Conservation (phyloP, 495 filamentous ascomycete genomes). For the Penicillium samsonianum region DNA sequence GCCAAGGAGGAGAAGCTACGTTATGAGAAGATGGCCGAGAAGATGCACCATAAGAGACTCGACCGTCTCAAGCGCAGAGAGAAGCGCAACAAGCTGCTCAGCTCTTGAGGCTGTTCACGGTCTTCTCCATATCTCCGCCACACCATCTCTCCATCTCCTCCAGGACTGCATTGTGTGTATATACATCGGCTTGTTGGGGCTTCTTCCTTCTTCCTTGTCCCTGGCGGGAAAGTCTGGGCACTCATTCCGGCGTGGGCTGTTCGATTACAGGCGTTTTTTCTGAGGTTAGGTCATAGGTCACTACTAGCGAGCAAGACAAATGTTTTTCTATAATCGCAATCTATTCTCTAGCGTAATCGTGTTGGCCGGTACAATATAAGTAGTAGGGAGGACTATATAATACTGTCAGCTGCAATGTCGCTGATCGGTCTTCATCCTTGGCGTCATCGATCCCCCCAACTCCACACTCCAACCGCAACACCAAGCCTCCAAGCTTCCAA, state of each 20-base stretch:
- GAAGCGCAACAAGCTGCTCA: slow-evolving; percentile 96
- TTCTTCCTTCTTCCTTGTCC: neutral
- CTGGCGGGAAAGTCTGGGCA: slow-evolving; percentile 4
- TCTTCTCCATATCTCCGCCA: slow-evolving; percentile 9
- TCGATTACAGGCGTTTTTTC: slow-evolving; percentile 24
- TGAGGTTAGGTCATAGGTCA: slow-evolving; percentile 14
- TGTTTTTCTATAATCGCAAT: slow-evolving; percentile 9
- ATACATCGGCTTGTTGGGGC: slow-evolving; percentile 9
- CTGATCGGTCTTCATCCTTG: slow-evolving; percentile 6
- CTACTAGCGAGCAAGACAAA: slow-evolving; percentile 14
- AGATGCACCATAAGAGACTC: slow-evolving; percentile 94
- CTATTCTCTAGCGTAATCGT: neutral
- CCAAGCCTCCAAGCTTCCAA: neutral
- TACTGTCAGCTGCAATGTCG: neutral
- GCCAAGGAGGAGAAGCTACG: slow-evolving; percentile 91
- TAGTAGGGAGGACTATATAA: neutral
- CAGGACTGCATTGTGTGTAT: slow-evolving; percentile 19
- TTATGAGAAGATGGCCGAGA: slow-evolving; percentile 92
- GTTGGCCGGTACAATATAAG: neutral
- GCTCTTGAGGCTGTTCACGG: slow-evolving; percentile 62
- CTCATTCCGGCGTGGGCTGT: slow-evolving; percentile 14
- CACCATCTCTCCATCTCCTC: slow-evolving; percentile 3
- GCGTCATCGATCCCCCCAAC: slow-evolving; percentile 11
- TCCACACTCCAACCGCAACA: slow-evolving; percentile 2
- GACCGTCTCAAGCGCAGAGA: slow-evolving; percentile 91